Evolutionary conservation across 1,139 yeast species (phyloP).

Genomic region (Debaryomyces sp.): DNA sequence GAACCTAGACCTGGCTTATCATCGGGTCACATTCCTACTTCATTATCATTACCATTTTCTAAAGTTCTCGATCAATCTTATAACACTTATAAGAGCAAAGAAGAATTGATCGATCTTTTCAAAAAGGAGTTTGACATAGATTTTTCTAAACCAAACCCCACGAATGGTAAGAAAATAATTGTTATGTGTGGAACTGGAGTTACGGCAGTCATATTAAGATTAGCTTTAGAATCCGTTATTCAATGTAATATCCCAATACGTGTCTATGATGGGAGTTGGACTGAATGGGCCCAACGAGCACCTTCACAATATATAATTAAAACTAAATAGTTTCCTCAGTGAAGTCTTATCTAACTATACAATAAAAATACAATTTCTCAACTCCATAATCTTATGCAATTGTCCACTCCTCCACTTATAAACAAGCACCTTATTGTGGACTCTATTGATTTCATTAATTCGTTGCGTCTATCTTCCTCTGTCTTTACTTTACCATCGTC

Average conservation of each 20-base stretch:
- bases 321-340: slow-evolving; percentile 11
- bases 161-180: slow-evolving; percentile 52
- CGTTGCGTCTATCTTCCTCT: slow-evolving; percentile 18
- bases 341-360: slow-evolving; percentile 1
- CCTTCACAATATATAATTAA: slow-evolving; percentile 38
- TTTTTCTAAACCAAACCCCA: slow-evolving; percentile 25
- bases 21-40: slow-evolving; percentile 87
- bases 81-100: slow-evolving; percentile 52
- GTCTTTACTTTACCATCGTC: slow-evolving; percentile 16
- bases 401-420: slow-evolving; percentile 64
- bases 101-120: slow-evolving; percentile 50
- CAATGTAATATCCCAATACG: slow-evolving; percentile 68
- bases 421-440: slow-evolving; percentile 57
- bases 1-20: slow-evolving; percentile 89
- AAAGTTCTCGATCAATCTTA: slow-evolving; percentile 54
- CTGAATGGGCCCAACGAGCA: slow-evolving; percentile 59
- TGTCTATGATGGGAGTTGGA: slow-evolving; percentile 96
- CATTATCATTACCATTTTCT: slow-evolving; percentile 75
- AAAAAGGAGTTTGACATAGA: slow-evolving; percentile 38
- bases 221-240: slow-evolving; percentile 46
- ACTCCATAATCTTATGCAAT: slow-evolving; percentile 55
- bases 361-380: slow-evolving; percentile 15
- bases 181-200: slow-evolving; percentile 97
- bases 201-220: slow-evolving; percentile 80
- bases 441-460: slow-evolving; percentile 31